phyloP scores from a whole-genome alignment of 2,329 filamentous ascomycete genomes.

The Monosporascus sp. region DNA sequence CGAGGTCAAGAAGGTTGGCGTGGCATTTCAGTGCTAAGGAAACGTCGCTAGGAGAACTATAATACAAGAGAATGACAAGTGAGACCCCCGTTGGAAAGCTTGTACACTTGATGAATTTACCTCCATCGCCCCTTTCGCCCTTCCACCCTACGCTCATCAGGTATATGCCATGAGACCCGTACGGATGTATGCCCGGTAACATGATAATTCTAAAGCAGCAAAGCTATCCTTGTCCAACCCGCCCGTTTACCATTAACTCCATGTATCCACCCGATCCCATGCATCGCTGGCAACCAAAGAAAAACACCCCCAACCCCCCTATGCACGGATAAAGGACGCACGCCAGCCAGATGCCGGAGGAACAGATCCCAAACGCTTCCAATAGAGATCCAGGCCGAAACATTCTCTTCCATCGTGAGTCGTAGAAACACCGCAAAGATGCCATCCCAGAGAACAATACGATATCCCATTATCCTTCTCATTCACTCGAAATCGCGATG shows the following conservation, averaged over 20 bases:
- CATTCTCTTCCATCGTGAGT: no score
- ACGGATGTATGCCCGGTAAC: background rate
- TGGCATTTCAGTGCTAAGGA: slow-evolving; percentile 74
- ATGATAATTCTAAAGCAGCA: background rate
- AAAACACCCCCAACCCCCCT: background rate
- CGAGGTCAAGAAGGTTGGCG: slow-evolving; percentile 68
- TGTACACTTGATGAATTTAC: no score
- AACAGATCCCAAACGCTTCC: no score
- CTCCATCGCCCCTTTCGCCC: background rate
- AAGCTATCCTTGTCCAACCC: no score
- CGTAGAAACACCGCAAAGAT: background rate
- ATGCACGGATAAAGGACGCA: no score
- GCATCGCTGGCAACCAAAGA: background rate
- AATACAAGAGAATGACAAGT: no score
- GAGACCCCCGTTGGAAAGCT: background rate
- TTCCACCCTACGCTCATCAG: background rate
- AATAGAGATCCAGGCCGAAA: no score
- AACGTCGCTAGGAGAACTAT: background rate
- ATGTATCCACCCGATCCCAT: background rate
- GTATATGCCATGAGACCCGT: background rate
- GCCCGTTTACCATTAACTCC: background rate
- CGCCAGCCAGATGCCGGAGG: no score
- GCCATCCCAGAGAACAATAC: background rate
- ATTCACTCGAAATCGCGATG: slow-evolving; percentile 10
- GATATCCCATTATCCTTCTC: background rate